Evolutionary conservation across 495 filamentous ascomycete genomes (phyloP), one percentile per base, ranked within the genome.

Genomic region (Daldinia concentrica): DNA sequence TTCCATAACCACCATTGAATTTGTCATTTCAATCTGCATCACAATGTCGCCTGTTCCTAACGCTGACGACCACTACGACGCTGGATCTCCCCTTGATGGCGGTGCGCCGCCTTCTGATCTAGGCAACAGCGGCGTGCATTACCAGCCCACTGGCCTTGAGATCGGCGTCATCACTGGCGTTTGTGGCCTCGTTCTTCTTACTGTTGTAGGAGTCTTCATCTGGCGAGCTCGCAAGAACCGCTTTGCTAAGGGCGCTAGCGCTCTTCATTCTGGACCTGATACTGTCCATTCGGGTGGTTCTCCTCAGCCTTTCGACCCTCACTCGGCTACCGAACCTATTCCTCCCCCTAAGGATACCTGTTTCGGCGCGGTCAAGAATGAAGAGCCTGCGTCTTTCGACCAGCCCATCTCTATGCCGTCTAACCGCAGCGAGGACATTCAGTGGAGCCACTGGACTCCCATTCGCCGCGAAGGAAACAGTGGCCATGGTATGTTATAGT

Each of bases 101-200:
- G 73, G 73, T 4, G 34, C 64, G 6, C 68, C 59, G 59, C 75
- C 75, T 9, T 54, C 70, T 29, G 37, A 29, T 17, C 73, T 77
- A 2, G 70, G 70, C 11, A 66, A 59, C 24, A 29, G 36, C 24
- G 54, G 62, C 15, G 36, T 54, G 29, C 71, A 75, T 54, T 62
- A 55, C 52, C 51, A 58, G 14, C 73, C 70, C 4, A 64, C 75
- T n/a, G 70, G 67, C 8, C 48, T 76, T 9, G 75, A 77, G 68
- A 71, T 76, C n/a, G 75, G 75, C 11, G 54, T 77, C 48, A 77
- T 77, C 48, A 67, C 68, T 5, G 75, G 66, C 14, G 54, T 75
- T 26, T 54, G 68, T 14, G 29, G 39, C 0, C 14, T 77, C 2
- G 70, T 75, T 43, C 22, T 77, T 45, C 24, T 73, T 26, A 71